Evolutionary conservation across 176 grass and related monocot genomes (phyloP).

Genomic region (Carex parvula): DNA sequence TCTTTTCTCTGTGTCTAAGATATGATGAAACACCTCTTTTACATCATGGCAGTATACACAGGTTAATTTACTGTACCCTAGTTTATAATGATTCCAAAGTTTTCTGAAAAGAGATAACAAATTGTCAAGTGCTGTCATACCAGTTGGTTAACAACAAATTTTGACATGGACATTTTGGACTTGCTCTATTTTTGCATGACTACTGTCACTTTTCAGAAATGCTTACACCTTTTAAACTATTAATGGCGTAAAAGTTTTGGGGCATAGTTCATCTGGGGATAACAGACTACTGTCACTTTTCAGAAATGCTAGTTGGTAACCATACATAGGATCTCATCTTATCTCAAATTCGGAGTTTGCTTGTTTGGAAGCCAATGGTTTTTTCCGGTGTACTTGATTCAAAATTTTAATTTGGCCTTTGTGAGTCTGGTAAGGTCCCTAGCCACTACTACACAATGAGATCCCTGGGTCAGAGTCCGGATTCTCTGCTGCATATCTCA

Average conservation of each 20-base stretch:
- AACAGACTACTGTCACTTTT: too few species aligned
- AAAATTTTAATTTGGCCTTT: not conserved
- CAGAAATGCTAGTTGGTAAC: not conserved
- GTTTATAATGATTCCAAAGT: not conserved
- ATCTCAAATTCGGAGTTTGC: not conserved
- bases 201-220: slow-evolving; percentile 4
- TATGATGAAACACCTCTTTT: not conserved
- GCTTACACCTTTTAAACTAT: not conserved
- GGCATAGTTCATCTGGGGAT: not conserved
- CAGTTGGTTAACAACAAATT: not conserved
- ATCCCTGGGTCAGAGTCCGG: not conserved
- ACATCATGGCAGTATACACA: not conserved
- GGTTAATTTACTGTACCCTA: not conserved
- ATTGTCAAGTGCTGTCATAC: not conserved
- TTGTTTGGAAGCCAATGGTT: slow-evolving; percentile 7
- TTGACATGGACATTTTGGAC: not conserved
- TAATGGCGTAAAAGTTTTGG: slow-evolving; percentile 1
- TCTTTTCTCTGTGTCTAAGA: not conserved
- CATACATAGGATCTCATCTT: not conserved
- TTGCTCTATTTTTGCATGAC: not conserved
- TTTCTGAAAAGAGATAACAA: not conserved
- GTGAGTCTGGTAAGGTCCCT: not conserved
- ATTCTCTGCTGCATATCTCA: too few species aligned
- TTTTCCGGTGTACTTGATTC: slow-evolving; percentile 1
- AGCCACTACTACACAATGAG: not conserved